A percentile compares a stretch with the other conserved stretches of the same genome.
Conservation (phyloP, 2,329 filamentous ascomycete species). For the Leptographium wingfieldii region DNA sequence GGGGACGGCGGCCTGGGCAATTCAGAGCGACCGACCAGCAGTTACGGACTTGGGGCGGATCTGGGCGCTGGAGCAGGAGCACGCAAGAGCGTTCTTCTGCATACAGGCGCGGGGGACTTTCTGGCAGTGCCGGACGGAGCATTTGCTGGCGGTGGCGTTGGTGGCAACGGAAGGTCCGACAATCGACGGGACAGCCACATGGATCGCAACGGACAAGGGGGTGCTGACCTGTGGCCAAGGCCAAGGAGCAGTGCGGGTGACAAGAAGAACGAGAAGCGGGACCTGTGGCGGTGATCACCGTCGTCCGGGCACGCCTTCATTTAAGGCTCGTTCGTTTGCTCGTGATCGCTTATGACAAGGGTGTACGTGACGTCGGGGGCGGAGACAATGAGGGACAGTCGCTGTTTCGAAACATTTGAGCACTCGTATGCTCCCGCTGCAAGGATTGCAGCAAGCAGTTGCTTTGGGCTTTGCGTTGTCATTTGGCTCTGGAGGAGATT, state of each 20-base stretch:
- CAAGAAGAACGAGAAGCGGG: constrained; percentile 23
- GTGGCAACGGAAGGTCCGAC: neutral
- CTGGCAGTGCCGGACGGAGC: constrained; percentile 33
- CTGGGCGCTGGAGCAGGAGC: constrained; percentile 36
- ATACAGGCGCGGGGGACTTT: constrained; percentile 38
- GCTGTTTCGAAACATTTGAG: too few relatives aligned
- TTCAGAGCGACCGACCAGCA: constrained; percentile 35
- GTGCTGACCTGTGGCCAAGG: constrained; percentile 28
- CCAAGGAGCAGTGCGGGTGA: constrained; percentile 30
- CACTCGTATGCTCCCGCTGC: too few relatives aligned
- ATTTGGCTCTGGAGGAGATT: too few relatives aligned
- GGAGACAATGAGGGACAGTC: too few relatives aligned
- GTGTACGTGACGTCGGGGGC: neutral
- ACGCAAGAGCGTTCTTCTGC: constrained; percentile 40
- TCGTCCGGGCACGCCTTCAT: too few relatives aligned
- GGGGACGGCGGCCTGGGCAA: constrained; percentile 15
- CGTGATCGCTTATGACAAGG: too few relatives aligned
- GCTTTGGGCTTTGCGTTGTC: too few relatives aligned
- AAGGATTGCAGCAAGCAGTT: neutral
- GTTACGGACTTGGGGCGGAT: constrained; percentile 44
- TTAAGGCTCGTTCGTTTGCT: too few relatives aligned
- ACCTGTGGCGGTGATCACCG: constrained; percentile 28
- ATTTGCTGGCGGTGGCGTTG: constrained; percentile 6
- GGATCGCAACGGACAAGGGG: constrained; percentile 8
- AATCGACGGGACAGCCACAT: constrained; percentile 2